A percentile compares a stretch with the other conserved stretches of the same genome.
Evolutionary conservation across 2,329 filamentous ascomycete species (phyloP).

Genomic region (Septoria linicola): DNA sequence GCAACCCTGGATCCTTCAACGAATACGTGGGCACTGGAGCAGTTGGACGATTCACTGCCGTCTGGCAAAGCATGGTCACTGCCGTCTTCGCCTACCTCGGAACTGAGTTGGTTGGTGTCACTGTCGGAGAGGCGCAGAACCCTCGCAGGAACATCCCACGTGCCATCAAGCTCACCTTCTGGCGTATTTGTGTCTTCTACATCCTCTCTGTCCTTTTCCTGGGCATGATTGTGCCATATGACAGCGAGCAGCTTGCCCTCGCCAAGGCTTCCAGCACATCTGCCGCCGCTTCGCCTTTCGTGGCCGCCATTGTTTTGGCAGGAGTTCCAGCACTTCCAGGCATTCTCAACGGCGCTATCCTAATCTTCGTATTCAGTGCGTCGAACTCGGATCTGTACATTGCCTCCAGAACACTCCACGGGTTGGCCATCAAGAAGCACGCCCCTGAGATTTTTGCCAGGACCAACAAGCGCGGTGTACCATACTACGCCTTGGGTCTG

Average conservation of each 20-base stretch:
- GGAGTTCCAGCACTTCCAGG: slow-evolving; percentile 62
- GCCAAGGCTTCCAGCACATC: slow-evolving; percentile 51
- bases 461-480: slow-evolving; percentile 70
- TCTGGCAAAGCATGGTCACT: slow-evolving; percentile 59
- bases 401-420: slow-evolving; percentile 59
- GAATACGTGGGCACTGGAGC: slow-evolving; percentile 39
- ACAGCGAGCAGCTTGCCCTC: slow-evolving; percentile 60
- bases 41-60: slow-evolving; percentile 46
- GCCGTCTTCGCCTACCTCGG: slow-evolving; percentile 78
- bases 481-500: slow-evolving; percentile 62
- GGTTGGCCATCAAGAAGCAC: slow-evolving; percentile 68
- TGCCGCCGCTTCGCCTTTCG: slow-evolving; percentile 67
- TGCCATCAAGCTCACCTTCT: slow-evolving; percentile 78
- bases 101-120: slow-evolving; percentile 74
- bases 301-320: slow-evolving; percentile 67
- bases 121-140: slow-evolving; percentile 71
- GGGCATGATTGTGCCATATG: slow-evolving; percentile 73
- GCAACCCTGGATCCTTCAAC: slow-evolving; percentile 47
- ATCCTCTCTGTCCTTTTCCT: slow-evolving; percentile 69
- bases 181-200: slow-evolving; percentile 80
- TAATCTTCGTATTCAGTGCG: slow-evolving; percentile 74
- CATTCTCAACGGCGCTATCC: slow-evolving; percentile 71
- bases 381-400: slow-evolving; percentile 77
- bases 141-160: slow-evolving; percentile 71
- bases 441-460: slow-evolving; percentile 70